Evolutionary conservation across 2,329 filamentous ascomycete genomes (phyloP).

Genomic region (Spiromastix sp.): DNA sequence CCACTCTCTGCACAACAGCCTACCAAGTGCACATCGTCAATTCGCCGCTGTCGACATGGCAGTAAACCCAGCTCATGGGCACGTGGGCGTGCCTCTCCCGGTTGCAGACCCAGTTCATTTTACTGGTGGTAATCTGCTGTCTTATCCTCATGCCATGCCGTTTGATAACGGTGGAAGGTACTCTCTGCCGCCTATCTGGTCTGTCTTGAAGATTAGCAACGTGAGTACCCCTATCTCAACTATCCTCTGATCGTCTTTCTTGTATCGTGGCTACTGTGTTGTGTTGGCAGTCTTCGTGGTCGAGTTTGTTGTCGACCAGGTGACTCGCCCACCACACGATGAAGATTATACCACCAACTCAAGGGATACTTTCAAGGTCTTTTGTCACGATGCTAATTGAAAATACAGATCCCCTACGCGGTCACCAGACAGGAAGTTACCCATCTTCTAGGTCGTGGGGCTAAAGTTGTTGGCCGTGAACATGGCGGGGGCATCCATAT

Average conservation of each 20-base stretch:
- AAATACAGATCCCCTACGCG: slow-evolving; percentile 40
- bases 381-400: too few species aligned
- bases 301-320: too few species aligned
- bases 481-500: slow-evolving; percentile 42
- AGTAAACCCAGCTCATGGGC: too few species aligned
- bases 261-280: neutral
- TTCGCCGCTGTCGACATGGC: too few species aligned
- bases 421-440: slow-evolving; percentile 40
- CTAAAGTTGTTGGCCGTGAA: slow-evolving; percentile 26
- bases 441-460: slow-evolving; percentile 36
- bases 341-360: too few species aligned
- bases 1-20: neutral
- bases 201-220: slow-evolving; percentile 27
- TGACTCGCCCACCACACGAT: too few species aligned
- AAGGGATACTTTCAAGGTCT: too few species aligned
- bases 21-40: too few species aligned
- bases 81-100: too few species aligned
- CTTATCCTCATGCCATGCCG: slow-evolving; percentile 17
- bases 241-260: slow-evolving; percentile 4
- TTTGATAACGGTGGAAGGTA: slow-evolving; percentile 18
- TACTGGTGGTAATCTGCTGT: slow-evolving; percentile 9
- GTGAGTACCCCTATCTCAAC: slow-evolving; percentile 17
- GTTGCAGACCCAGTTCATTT: too few species aligned
- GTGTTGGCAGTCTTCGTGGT: too few species aligned
- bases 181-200: slow-evolving; percentile 14